Percentiles rank a stretch among this genome's conserved stretches.
These are phyloP conservation scores for Ophiosphaerella narmari DNA, from an alignment of 2,329 filamentous ascomycete species.

Conservation along the genomic window DNA sequence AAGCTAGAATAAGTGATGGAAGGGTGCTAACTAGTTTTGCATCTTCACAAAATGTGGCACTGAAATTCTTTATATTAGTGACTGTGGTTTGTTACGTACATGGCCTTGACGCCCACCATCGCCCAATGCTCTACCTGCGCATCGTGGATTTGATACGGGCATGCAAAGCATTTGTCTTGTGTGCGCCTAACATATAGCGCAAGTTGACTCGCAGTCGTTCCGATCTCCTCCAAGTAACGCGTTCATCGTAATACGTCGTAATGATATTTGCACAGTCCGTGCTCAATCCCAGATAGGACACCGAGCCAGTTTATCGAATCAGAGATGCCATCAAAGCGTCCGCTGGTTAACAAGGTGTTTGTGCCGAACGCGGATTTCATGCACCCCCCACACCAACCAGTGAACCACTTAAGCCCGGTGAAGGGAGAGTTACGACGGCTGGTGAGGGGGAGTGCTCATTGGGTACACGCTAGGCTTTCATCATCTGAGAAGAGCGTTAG, in stretches of 20 bases:
- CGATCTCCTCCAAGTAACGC: neutral
- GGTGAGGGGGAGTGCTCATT: slow-evolving; percentile 78
- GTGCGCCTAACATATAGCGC: neutral
- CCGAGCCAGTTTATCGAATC: slow-evolving; percentile 68
- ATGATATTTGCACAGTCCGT: slow-evolving; percentile 1
- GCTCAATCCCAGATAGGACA: slow-evolving; percentile 21
- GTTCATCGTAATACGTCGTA: neutral
- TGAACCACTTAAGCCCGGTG: slow-evolving; percentile 87
- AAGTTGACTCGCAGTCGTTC: neutral
- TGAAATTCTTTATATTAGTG: too few species aligned
- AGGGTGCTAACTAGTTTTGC: too few species aligned
- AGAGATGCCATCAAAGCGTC: slow-evolving; percentile 99
- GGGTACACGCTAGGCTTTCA: slow-evolving; percentile 98
- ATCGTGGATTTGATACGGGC: too few species aligned
- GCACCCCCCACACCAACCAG: slow-evolving; percentile 67
- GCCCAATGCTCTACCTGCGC: too few species aligned
- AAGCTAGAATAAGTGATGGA: too few species aligned
- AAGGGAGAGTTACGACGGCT: slow-evolving; percentile 80
- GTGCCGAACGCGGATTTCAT: slow-evolving; percentile 99
- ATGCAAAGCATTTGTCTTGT: neutral
- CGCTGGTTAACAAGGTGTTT: slow-evolving; percentile 95
- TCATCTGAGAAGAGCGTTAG: slow-evolving; percentile 70
- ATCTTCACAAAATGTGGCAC: too few species aligned
- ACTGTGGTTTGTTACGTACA: too few species aligned
- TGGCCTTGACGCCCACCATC: too few species aligned